Base-by-base conservation (phyloP, 2,329 filamentous ascomycete genomes). In the Sporothrix brunneoviolacea region DNA sequence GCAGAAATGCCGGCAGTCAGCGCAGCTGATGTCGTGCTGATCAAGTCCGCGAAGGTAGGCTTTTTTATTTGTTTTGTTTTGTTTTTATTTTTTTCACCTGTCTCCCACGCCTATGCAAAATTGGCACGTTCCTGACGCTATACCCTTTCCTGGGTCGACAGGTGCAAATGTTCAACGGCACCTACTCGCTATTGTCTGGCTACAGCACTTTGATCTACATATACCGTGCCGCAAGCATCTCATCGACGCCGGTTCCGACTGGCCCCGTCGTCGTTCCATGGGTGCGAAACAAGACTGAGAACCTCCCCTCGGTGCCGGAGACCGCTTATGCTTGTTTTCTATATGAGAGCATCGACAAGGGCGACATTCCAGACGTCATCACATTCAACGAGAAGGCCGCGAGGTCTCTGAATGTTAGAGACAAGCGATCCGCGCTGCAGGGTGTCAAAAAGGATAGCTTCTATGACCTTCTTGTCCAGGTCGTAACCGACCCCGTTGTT, bases 391-490 rank as follows among this genome's bases (percentile, higher is more conserved):
- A 53, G 3, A 65, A 63, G 47, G 62, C 64, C 3, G 50, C 60
- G 0, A 64, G 64, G 35, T 75, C 78, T 0, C 54, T 63, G 33
- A 74, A 73, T 38, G 37, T 70, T 40, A 74, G 67, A 39, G 61
- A 76, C 9, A 89, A 85, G 61, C 84, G 83, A 59, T 71, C 70
- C 32, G 68, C 84, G 16, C 74, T 96, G 48, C 73, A 83, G 56
- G 79, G 90, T 58, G 67, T 88, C 2, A 60, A 68, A 3, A 67
- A 75, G 1, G 64, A 65, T 13, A 70, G 59, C 0, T 94, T 84
- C 61, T 80, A 76, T 59, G 81, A 95, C 61, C 62, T 94, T 1
- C 70, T 88, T 16, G 89, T 79, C 2, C 77, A 91, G 61, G 79
- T 95, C 3, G 76, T 90, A 41, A 71, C 65, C 40, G 66, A 70